These are phyloP conservation scores for Penicillium fimorum DNA, from an alignment of 495 filamentous ascomycete species.

Conservation along the genomic window DNA sequence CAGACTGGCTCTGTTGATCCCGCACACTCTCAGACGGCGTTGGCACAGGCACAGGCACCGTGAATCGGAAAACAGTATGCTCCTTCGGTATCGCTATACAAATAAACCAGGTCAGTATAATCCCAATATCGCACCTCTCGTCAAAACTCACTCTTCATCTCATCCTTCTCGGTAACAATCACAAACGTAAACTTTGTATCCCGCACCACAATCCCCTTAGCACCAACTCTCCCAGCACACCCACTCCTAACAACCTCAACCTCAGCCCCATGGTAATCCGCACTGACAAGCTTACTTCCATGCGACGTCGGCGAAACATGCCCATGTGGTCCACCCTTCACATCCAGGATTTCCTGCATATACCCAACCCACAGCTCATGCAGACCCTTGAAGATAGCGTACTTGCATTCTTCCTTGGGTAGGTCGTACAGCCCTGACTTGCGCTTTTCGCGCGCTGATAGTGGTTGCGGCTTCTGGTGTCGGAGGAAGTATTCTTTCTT, in stretches of 20 bases:
- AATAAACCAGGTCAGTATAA: background rate
- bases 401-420: conserved; percentile 64
- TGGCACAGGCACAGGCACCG: conserved; percentile 53
- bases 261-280: conserved; percentile 87
- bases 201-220: conserved; percentile 81
- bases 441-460: conserved; percentile 80
- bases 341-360: conserved; percentile 68
- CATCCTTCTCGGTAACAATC: conserved; percentile 64
- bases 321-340: conserved; percentile 40
- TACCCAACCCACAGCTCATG: conserved; percentile 80
- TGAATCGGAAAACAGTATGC: conserved; percentile 78
- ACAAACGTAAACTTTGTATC: conserved; percentile 87
- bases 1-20: conserved; percentile 8
- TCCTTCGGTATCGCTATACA: conserved; percentile 78
- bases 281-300: conserved; percentile 69
- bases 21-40: conserved; percentile 11
- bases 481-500: conserved; percentile 54
- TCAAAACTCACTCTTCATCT: conserved; percentile 56
- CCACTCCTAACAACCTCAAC: conserved; percentile 78
- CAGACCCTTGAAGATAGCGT: conserved; percentile 72
- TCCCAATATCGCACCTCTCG: background rate
- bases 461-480: conserved; percentile 66
- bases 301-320: conserved; percentile 50
- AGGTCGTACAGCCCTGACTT: conserved; percentile 69
- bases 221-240: conserved; percentile 77